Conservation (phyloP, 495 filamentous ascomycete species). For the Cairneyella variabilis region DNA sequence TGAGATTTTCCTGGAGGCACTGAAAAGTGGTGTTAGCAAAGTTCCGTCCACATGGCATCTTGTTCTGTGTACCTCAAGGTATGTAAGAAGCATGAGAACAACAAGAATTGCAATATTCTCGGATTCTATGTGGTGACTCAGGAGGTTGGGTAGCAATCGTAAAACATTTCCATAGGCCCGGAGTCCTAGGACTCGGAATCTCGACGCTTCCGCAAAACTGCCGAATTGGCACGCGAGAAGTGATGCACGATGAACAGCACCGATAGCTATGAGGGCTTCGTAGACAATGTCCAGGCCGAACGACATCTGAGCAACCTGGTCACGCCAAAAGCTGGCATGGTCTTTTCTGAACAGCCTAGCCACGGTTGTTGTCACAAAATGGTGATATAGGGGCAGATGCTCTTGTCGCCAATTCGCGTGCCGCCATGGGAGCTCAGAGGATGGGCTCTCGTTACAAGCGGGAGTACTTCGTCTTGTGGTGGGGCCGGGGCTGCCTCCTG, state of each 20-base stretch:
- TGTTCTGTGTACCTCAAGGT: constrained; percentile 9
- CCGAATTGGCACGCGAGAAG: constrained; percentile 7
- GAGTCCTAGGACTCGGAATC: constrained; percentile 10
- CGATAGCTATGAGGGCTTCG: constrained; percentile 13
- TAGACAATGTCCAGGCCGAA: constrained; percentile 13
- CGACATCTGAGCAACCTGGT: constrained; percentile 18
- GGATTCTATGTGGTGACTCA: background rate
- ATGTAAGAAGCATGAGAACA: constrained; percentile 12
- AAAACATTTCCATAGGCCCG: constrained; percentile 14
- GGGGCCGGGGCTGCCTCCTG: background rate
- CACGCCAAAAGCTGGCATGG: constrained; percentile 16
- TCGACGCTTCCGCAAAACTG: background rate
- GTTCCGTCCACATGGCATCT: background rate
- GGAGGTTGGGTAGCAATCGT: constrained; percentile 5
- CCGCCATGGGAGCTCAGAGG: constrained; percentile 10
- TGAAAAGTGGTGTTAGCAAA: background rate
- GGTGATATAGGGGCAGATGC: constrained; percentile 19
- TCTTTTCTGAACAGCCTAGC: constrained; percentile 9
- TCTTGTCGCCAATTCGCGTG: constrained; percentile 13
- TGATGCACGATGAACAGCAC: constrained; percentile 12
- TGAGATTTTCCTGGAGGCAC: constrained; percentile 15
- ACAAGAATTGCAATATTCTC: constrained; percentile 7
- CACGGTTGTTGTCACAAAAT: constrained; percentile 16
- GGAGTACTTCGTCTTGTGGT: background rate
- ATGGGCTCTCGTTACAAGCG: background rate